Base-by-base conservation (phyloP, 2,329 filamentous ascomycete species). In the Trichoderma breve region DNA sequence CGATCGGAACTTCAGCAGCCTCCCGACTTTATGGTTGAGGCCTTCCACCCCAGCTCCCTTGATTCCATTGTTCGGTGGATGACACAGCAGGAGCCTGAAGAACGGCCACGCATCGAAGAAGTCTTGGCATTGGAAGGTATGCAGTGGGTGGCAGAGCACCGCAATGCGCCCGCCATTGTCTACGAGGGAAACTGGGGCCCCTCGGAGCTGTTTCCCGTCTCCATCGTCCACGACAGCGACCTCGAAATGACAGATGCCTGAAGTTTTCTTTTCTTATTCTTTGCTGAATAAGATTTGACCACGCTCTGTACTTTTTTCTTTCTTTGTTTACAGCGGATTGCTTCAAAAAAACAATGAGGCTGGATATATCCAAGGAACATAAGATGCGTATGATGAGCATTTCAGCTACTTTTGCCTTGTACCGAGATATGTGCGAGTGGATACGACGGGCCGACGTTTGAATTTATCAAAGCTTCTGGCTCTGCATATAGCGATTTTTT, bases 171-270 rank as follows among this genome's bases (percentile, higher is more conserved):
- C 58, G 96, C 96, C n/a, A 98, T 94, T 0, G 91, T 99, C 68
- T 99, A 93, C 77, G 96, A 99, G 83, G 96, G 96, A 74, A 96
- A 93, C 80, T 99, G 95, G 92, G 96, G 96, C 4, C 95, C 95
- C 36, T 91, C 84, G n/a, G 86, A 88, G 67, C 81, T 86, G 64
- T 79, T 84, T 36, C 76, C 81, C 6, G 80, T 82, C 24, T 81
- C 81, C 6, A 80, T 81, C 47, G 77, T 79, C 5, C 74, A 74
- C n/a, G 81, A 83, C 65, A 78, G 77, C 58, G 88, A 90, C 74
- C 88, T 86, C 5, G 87, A 89, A 78, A 90, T 90, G 88, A 88
- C 83, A 18, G 88, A 88, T 75, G 86, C 87, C 68, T 89, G 82
- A 81, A 73, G 11, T 11, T 21, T 30, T 21, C 18, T 53, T 28